A percentile compares a stretch with the other conserved stretches of the same genome.
phyloP scores from a whole-genome alignment of 2,329 filamentous ascomycete genomes.

The Xylaria sp. region DNA sequence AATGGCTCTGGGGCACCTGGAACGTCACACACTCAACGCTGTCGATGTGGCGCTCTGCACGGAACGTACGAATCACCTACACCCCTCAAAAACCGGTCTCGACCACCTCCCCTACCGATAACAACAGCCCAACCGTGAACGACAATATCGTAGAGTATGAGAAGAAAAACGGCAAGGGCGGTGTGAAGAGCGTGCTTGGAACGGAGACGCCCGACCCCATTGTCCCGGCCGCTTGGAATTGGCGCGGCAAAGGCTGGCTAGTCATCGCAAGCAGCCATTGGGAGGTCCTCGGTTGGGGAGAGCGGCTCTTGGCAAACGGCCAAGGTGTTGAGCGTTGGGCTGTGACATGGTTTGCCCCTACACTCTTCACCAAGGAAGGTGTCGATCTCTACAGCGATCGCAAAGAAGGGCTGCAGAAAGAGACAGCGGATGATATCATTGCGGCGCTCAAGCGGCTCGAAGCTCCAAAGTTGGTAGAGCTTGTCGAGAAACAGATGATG shows the following conservation, averaged over 20 bases:
- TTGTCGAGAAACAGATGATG: constrained; percentile 56
- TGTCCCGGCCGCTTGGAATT: constrained; percentile 64
- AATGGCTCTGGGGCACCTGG: constrained; percentile 72
- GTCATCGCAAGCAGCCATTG: constrained; percentile 76
- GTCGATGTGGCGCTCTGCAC: constrained; percentile 78
- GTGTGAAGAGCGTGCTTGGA: constrained; percentile 67
- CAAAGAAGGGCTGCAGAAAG: constrained; percentile 62
- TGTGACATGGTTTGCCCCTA: constrained; percentile 85
- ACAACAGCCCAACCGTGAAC: constrained; percentile 52
- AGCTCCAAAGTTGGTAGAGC: constrained; percentile 59
- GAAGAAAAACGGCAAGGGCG: constrained; percentile 47
- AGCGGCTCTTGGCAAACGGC: constrained; percentile 44
- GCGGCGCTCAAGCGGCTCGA: constrained; percentile 58
- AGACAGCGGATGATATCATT: constrained; percentile 62
- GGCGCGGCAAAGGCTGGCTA: constrained; percentile 79
- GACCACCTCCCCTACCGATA: constrained; percentile 26
- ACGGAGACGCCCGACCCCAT: constrained; percentile 59
- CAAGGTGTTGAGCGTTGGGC: constrained; percentile 65
- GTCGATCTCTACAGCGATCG: constrained; percentile 77
- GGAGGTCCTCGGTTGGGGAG: constrained; percentile 81
- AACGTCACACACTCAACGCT: constrained; percentile 77
- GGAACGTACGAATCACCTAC: constrained; percentile 84
- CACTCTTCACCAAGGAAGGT: constrained; percentile 81
- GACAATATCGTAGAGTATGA: constrained; percentile 74
- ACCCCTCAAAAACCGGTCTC: constrained; percentile 37